Percentiles rank a stretch among this genome's conserved stretches.
Evolutionary conservation across 169 alveolate species (phyloP).

Genomic region (Amoebophrya sp.): DNA sequence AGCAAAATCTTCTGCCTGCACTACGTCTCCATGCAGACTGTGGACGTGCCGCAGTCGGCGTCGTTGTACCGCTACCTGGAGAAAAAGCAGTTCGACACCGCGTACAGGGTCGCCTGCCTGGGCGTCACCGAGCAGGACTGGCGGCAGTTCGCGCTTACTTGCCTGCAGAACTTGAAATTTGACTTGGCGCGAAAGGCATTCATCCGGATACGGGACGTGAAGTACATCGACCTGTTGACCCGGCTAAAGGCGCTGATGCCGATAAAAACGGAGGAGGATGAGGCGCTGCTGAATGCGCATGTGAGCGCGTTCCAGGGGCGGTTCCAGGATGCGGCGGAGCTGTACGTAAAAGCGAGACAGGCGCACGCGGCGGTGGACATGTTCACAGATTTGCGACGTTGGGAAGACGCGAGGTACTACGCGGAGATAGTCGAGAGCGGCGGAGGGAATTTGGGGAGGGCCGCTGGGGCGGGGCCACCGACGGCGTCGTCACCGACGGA

Average conservation of each 20-base stretch:
- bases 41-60: conserved; percentile 71
- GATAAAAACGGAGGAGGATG: conserved; percentile 40
- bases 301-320: conserved; percentile 53
- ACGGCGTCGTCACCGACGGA: neutral
- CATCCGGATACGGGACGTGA: conserved; percentile 53
- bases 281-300: conserved; percentile 46
- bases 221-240: conserved; percentile 50
- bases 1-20: conserved; percentile 63
- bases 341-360: conserved; percentile 35
- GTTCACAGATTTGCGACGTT: conserved; percentile 41
- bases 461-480: neutral
- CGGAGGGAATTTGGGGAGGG: neutral
- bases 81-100: conserved; percentile 48
- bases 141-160: conserved; percentile 66
- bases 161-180: conserved; percentile 54
- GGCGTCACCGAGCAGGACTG: conserved; percentile 74
- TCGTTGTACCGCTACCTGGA: conserved; percentile 64
- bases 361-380: conserved; percentile 36
- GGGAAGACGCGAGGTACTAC: conserved; percentile 36
- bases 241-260: conserved; percentile 43
- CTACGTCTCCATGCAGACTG: conserved; percentile 53
- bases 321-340: conserved; percentile 47
- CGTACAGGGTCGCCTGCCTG: neutral
- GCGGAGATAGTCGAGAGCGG: neutral
- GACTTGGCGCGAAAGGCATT: conserved; percentile 61